Percentiles rank a stretch among this genome's conserved stretches.
These are phyloP conservation scores for Dicorynia guianensis DNA, from an alignment of 306 rosid genomes.

Conservation along the genomic window DNA sequence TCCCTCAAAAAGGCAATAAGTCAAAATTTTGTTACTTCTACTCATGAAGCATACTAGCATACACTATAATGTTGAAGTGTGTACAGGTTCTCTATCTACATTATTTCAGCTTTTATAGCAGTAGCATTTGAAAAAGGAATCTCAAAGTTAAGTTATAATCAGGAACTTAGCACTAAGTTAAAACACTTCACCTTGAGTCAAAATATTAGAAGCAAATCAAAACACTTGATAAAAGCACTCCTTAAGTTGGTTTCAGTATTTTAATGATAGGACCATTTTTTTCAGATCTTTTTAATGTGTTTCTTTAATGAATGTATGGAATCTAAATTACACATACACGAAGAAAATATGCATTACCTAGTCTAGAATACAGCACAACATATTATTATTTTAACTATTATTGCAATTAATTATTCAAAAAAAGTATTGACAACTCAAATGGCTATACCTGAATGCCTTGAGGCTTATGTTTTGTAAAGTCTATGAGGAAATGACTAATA, in stretches of 20 bases:
- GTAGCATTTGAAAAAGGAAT: conserved; percentile 29
- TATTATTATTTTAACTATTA: too few species aligned
- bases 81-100: not conserved
- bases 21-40: conserved; percentile 7
- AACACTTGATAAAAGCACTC: not conserved
- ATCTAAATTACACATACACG: too few species aligned
- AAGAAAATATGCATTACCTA: too few species aligned
- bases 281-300: too few species aligned
- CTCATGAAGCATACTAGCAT: not conserved
- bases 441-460: not conserved
- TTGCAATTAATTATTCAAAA: too few species aligned
- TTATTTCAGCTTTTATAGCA: conserved; percentile 23
- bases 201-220: conserved; percentile 11
- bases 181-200: not conserved
- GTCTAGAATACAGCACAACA: too few species aligned
- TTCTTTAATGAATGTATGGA: too few species aligned
- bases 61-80: conserved; percentile 18
- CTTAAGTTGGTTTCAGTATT: conserved; percentile 19
- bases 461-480: not conserved
- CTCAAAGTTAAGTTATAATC: not conserved
- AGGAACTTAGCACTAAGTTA: conserved; percentile 10
- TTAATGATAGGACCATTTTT: not conserved
- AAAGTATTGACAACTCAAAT: too few species aligned
- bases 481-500: conserved; percentile 11
- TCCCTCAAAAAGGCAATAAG: not conserved